Evolutionary conservation across 1,284 basidiomycete genomes (phyloP), one percentile per base, ranked within the genome.

Genomic region (Blastosporella zonata): DNA sequence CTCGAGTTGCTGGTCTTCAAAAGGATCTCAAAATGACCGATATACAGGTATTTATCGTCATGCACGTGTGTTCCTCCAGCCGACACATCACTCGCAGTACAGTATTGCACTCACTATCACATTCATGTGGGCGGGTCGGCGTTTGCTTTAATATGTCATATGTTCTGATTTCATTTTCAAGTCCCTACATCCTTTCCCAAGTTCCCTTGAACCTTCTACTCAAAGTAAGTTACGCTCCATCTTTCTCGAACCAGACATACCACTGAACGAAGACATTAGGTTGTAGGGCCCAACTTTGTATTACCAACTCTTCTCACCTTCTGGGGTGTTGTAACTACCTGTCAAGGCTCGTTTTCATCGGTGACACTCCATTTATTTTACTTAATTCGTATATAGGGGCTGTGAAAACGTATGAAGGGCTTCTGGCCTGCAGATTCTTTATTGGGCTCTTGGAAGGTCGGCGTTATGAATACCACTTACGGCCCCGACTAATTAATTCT

Each of bases 371-470:
- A 6, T 36, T 21, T 28, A 8, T 45, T 9, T 4, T 13, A 21
- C 15, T 12, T 18, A 7, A 45, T 10, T 12, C 13, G 12, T 21
- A 21, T 46, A 38, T 52, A 81, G 81, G 85, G 8, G 58, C 78
- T 4, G 79, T 86, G 2, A 67, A 62, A 20, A 71, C 61, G 21
- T 83, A 83, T 54, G 52, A 63, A 1, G 78, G 78, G 6, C 68
- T 88, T 0, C 67, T 85, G 7, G 75, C 70, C 1, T 78, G 78
- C 39, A 75, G 85, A 1, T 83, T 87, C 65, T 83, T 86, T 63
- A 66, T 87, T 12, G 84, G 84, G 3, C 59, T 84, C 12, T 56
- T 79, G 34, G 82, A 86, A 71, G 84, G 81, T 74, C 55, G 44
- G 54, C 36, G 7, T 6, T 6, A 2, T 20, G 18, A 23, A 4